phyloP scores from a whole-genome alignment of 306 rosid genomes.

The Dalbergia oliveri region DNA sequence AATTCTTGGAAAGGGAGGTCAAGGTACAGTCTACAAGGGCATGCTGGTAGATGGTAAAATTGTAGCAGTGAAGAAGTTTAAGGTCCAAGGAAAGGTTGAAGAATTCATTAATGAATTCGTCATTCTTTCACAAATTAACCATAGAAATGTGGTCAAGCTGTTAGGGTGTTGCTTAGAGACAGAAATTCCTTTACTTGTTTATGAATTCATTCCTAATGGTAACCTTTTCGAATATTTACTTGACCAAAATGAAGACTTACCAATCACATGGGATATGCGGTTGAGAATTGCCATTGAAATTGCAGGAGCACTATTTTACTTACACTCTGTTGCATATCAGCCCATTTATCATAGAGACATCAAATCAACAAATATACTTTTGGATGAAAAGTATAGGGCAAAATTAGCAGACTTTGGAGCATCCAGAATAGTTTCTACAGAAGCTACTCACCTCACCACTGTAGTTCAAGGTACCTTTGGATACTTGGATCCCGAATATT shows the following conservation, averaged over 20 bases:
- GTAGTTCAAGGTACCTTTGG: slow-evolving; percentile 47
- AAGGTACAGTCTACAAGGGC: slow-evolving; percentile 47
- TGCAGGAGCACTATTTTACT: slow-evolving; percentile 36
- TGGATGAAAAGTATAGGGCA: slow-evolving; percentile 31
- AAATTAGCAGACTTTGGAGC: slow-evolving; percentile 52
- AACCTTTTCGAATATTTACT: slow-evolving; percentile 31
- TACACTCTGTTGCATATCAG: slow-evolving; percentile 43
- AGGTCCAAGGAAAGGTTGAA: slow-evolving; percentile 35
- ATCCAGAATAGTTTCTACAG: slow-evolving; percentile 41
- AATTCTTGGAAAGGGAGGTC: slow-evolving; percentile 47
- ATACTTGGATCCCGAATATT: slow-evolving; percentile 47
- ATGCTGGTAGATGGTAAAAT: slow-evolving; percentile 41
- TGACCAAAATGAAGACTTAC: slow-evolving; percentile 17
- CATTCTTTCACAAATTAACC: slow-evolving; percentile 49
- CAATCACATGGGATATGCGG: slow-evolving; percentile 38
- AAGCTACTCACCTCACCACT: slow-evolving; percentile 43
- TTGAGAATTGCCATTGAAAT: slow-evolving; percentile 39
- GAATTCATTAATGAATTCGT: slow-evolving; percentile 45
- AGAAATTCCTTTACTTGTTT: slow-evolving; percentile 42
- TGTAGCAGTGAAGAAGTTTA: slow-evolving; percentile 41
- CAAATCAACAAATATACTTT: slow-evolving; percentile 43
- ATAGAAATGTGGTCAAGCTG: slow-evolving; percentile 48
- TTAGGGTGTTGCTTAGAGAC: slow-evolving; percentile 48
- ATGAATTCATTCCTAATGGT: slow-evolving; percentile 49
- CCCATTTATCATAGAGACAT: slow-evolving; percentile 44